Evolutionary conservation across 805 yeast genomes (phyloP), one percentile per base, ranked within the genome.

Genomic region (Metschnikowia cerradonensis): DNA sequence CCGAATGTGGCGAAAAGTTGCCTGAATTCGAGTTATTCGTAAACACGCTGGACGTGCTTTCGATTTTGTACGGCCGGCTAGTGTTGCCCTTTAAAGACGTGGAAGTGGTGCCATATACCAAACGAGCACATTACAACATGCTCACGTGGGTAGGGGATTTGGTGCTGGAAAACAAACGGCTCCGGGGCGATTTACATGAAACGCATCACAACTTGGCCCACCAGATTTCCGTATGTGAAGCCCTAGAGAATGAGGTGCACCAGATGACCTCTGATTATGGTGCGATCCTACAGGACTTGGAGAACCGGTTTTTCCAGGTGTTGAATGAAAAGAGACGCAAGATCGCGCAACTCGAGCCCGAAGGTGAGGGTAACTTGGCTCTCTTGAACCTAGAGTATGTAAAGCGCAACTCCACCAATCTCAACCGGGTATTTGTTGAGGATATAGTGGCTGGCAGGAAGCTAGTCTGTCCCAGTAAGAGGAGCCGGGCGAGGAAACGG

Each of bases 271-370:
- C 49, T 11, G 61, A 58, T 40, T 58, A 58, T 49, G 31, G 51
- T 23, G 23, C 26, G 20, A 58, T 58, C 20, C 20, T 58, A 11
- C 45, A 38, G 6, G 61, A 58, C 45, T 17, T 57, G 30, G 60
- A 58, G 41, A 55, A 55, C 51, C 54, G 61, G 37, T 58, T 52
- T 34, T 58, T 51, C 49, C 61, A 56, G 46, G 56, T 52, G 4
- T 41, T 58, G 48, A 45, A 52, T 23, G 50, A 53, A 43, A 58
- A 58, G 35, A 41, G 48, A 40, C 46, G 47, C 19, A 47, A 35
- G 35, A 58, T 58, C 17, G 49, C 53, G 3, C 51, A 57, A 45
- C 51, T 58, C 3, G 54, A 55, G 41, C 59, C 58, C 8, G 45
- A 42, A 1, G 40, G 32, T 4, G 37, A 47, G 6, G 47, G 47